phyloP scores from a whole-genome alignment of 2,329 filamentous ascomycete genomes.

The Setomelanomma holmii region DNA sequence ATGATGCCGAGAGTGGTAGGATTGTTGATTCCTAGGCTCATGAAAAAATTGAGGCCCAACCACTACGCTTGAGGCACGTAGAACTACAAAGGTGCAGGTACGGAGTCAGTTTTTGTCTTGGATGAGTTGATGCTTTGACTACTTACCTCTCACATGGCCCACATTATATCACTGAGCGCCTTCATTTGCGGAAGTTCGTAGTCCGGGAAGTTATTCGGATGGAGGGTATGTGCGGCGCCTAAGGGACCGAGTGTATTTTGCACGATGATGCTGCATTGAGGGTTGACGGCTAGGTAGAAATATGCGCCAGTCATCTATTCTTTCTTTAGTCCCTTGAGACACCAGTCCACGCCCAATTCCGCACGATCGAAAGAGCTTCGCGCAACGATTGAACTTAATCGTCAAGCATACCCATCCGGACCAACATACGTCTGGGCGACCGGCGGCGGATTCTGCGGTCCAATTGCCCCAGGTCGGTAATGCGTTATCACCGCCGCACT shows the following conservation, averaged over 20 bases:
- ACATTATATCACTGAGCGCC: conserved; percentile 1
- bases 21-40: conserved; percentile 1
- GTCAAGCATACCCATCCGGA: neutral
- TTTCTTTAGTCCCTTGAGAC: neutral
- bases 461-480: neutral
- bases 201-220: neutral
- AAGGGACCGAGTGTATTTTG: neutral
- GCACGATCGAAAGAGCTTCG: too few species aligned
- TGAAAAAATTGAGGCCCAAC: neutral
- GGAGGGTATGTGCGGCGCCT: neutral
- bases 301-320: neutral
- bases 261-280: conserved; percentile 1
- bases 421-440: neutral
- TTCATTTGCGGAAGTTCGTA: neutral
- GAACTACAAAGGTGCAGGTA: too few species aligned
- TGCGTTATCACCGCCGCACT: neutral
- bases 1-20: neutral
- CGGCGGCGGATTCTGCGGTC: neutral
- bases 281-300: conserved; percentile 4
- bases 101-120: too few species aligned
- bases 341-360: too few species aligned
- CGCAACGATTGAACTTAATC: too few species aligned
- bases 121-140: too few species aligned
- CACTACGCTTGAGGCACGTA: neutral
- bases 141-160: too few species aligned